These are phyloP conservation scores for Betula pendula DNA, from an alignment of 306 rosid species.

Conservation along the genomic window DNA sequence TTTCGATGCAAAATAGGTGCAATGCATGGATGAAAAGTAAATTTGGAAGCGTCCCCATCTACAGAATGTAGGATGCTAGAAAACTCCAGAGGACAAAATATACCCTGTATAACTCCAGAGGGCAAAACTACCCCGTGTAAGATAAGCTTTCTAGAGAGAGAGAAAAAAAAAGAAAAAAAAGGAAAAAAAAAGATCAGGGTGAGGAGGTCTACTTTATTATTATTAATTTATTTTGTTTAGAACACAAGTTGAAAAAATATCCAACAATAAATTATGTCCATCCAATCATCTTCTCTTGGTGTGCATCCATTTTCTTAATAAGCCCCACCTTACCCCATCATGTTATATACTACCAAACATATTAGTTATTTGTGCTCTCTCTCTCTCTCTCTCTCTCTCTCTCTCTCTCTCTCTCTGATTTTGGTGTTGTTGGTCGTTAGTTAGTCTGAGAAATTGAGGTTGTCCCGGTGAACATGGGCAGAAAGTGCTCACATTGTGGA, in stretches of 20 bases:
- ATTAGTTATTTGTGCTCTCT: slow-evolving; percentile 33
- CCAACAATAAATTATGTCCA: slow-evolving; percentile 45
- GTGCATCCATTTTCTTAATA: slow-evolving; percentile 55
- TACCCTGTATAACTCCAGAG: slow-evolving; percentile 20
- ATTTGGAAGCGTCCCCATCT: neutral
- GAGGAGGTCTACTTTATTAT: slow-evolving; percentile 22
- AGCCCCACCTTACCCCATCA: slow-evolving; percentile 51
- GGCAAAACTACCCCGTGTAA: slow-evolving; percentile 34
- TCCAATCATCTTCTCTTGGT: slow-evolving; percentile 62
- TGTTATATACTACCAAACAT: slow-evolving; percentile 57
- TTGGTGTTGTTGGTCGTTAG: too few relatives aligned
- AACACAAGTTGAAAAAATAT: slow-evolving; percentile 29
- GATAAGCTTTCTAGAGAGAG: slow-evolving; percentile 28
- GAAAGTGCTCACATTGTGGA: slow-evolving; percentile 98
- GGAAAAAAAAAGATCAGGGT: neutral
- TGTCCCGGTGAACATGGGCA: slow-evolving; percentile 60
- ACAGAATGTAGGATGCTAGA: neutral
- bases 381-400: slow-evolving; percentile 27
- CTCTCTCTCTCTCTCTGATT: slow-evolving; percentile 14
- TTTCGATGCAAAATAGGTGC: neutral
- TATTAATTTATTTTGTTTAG: slow-evolving; percentile 9
- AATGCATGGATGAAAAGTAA: neutral
- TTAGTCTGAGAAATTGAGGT: slow-evolving; percentile 12
- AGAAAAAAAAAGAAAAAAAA: too few relatives aligned
- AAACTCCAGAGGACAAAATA: slow-evolving; percentile 21